Base-by-base conservation (phyloP, 2,329 filamentous ascomycete species). In the Graphilbum ipis-grandicollis region DNA sequence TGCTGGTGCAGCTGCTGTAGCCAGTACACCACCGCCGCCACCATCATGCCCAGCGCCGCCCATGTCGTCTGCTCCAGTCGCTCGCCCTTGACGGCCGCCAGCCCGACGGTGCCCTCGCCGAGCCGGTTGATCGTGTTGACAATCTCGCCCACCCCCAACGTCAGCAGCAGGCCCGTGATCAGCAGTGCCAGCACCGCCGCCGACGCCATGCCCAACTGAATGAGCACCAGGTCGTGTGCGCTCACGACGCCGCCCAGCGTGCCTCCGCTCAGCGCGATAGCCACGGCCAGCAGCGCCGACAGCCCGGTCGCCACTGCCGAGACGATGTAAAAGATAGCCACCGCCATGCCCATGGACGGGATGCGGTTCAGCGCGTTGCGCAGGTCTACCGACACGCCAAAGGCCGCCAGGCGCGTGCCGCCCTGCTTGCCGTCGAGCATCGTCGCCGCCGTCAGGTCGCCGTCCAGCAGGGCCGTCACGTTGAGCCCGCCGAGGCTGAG, bases 271-370 rank as follows among this genome's bases (percentile, higher is more conserved):
- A 64, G 41, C 30, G 56, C 54, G 9, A 45, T 52, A 35, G 58
- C 36, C 34, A 52, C 56, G 13, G 49, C 46, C 2, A 69, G 47
- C 47, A 67, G 57, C 47, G 67, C 56, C 23, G 57, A 54, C 3
- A 66, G 49, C 10, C 59, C 63, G 3, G 59, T 52, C 44, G 62
- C 54, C 15, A 49, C 56, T 33, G 57, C 50, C 37, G 53, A 58
- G 2, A 70, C 42, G 30, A 63, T 56, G 49, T 63, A 69, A 39
- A 71, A 49, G 35, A 66, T 51, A 47, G 65, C 64, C 34, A 66
- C 50, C 19, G 55, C 58, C n/a, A 63, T 49, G 5, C 70, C 55
- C n/a, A 59, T 53, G 14, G 50, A 48, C 47, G 69, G 68, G 47
- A 71, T 52, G n/a, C 56, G 50, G 50, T 65, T 54, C 44, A 72